These are phyloP conservation scores for Ehretia macrophylla DNA, from an alignment of 257 asterid species.

Conservation along the genomic window DNA sequence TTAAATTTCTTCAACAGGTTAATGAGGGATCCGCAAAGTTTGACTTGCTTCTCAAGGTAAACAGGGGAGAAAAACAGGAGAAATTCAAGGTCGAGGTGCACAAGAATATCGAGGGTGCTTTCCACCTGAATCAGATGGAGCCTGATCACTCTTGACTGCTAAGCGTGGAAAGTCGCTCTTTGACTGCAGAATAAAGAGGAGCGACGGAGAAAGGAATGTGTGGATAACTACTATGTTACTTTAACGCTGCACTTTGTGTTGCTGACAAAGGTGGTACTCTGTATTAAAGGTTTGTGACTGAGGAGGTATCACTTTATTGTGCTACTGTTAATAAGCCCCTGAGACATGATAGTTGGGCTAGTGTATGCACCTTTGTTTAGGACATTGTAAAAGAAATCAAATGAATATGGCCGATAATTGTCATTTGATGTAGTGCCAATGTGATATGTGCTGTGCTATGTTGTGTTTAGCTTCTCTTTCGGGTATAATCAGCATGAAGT, in stretches of 20 bases:
- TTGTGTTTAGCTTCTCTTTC: too few species aligned
- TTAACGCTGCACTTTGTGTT: not conserved
- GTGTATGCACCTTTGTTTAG: too few species aligned
- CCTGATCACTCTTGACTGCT: constrained; percentile 1
- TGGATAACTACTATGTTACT: not conserved
- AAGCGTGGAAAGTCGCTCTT: not conserved
- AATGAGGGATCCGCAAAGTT: constrained; percentile 57
- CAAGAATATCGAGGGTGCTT: constrained; percentile 52
- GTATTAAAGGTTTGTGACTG: too few species aligned
- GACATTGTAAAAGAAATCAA: too few species aligned
- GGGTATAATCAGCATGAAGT: too few species aligned
- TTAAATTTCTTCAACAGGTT: constrained; percentile 33
- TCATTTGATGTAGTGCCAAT: too few species aligned
- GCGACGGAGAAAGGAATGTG: not conserved
- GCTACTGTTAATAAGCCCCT: too few species aligned
- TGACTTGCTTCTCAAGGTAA: constrained; percentile 73
- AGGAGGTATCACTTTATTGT: too few species aligned
- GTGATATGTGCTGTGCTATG: too few species aligned
- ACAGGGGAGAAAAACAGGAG: constrained; percentile 78
- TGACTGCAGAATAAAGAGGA: not conserved
- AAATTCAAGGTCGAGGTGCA: constrained; percentile 85
- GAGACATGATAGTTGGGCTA: too few species aligned
- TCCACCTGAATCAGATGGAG: constrained; percentile 54
- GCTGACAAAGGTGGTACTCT: not conserved
- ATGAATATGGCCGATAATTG: too few species aligned